These are phyloP conservation scores for Trichoderma koningii DNA, from an alignment of 2,329 filamentous ascomycete genomes.

Conservation along the genomic window DNA sequence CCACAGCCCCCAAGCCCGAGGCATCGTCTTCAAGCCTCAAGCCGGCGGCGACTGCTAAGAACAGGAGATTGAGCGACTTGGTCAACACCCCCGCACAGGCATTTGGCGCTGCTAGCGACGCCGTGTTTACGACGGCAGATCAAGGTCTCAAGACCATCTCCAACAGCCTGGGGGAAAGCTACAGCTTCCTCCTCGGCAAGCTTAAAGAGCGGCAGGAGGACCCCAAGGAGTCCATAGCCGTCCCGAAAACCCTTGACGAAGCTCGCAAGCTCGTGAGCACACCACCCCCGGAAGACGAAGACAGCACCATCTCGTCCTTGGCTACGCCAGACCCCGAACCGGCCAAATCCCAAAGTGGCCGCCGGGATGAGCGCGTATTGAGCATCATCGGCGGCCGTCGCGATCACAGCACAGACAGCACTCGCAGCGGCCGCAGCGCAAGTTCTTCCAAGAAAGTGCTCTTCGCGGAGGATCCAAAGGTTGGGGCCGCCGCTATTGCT, in stretches of 20 bases:
- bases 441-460: slow-evolving; percentile 59
- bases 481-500: slow-evolving; percentile 21
- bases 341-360: slow-evolving; percentile 38
- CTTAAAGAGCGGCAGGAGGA: slow-evolving; percentile 69
- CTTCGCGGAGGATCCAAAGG: slow-evolving; percentile 48
- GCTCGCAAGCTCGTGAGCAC: slow-evolving; percentile 85
- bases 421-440: slow-evolving; percentile 63
- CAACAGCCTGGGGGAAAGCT: slow-evolving; percentile 85
- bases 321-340: slow-evolving; percentile 46
- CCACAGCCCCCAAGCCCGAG: slow-evolving; percentile 41
- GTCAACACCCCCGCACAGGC: slow-evolving; percentile 82
- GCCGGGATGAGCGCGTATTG: slow-evolving; percentile 66
- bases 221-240: slow-evolving; percentile 51
- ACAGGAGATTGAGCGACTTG: slow-evolving; percentile 78
- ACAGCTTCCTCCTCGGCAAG: slow-evolving; percentile 89
- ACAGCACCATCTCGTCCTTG: slow-evolving; percentile 56
- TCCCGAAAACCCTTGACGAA: slow-evolving; percentile 91
- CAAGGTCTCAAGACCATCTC: slow-evolving; percentile 91
- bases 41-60: slow-evolving; percentile 57
- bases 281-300: slow-evolving; percentile 65
- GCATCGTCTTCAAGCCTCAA: slow-evolving; percentile 48
- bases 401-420: slow-evolving; percentile 77
- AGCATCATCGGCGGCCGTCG: slow-evolving; percentile 72
- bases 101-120: slow-evolving; percentile 79
- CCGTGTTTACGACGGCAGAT: slow-evolving; percentile 84